Evolutionary conservation across 169 alveolate species (phyloP).

Genomic region (Plasmodium malariae): DNA sequence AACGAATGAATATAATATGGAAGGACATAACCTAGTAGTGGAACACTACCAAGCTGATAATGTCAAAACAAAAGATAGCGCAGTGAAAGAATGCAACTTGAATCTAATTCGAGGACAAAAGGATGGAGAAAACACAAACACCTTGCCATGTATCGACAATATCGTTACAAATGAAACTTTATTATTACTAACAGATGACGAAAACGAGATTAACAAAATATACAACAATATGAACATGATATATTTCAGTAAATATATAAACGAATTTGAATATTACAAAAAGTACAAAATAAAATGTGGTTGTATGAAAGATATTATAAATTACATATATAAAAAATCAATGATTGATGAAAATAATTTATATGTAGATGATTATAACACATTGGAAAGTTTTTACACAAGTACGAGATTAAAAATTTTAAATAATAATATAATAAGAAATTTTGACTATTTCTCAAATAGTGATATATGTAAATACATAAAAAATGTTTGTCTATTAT

Average conservation of each 20-base stretch:
- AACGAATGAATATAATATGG: not conserved
- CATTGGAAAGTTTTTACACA: constrained; percentile 38
- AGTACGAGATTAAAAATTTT: constrained; percentile 73
- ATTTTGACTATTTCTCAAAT: constrained; percentile 32
- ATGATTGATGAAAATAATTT: constrained; percentile 35
- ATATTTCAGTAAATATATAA: constrained; percentile 61
- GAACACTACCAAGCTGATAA: not conserved
- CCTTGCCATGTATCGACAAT: not conserved
- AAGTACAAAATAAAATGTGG: constrained; percentile 59
- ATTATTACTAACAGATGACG: constrained; percentile 32
- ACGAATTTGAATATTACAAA: constrained; percentile 58
- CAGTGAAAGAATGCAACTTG: not conserved
- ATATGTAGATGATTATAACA: constrained; percentile 53
- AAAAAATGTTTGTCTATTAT: constrained; percentile 45
- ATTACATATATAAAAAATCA: constrained; percentile 46
- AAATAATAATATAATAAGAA: constrained; percentile 58
- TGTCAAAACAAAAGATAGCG: not conserved
- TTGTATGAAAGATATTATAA: constrained; percentile 47
- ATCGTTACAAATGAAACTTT: not conserved
- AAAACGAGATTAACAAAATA: constrained; percentile 34
- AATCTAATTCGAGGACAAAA: not conserved
- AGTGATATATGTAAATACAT: constrained; percentile 55
- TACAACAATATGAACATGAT: constrained; percentile 60
- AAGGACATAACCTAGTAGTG: not conserved
- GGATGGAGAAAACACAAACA: not conserved